Percentiles rank a stretch among this genome's conserved stretches.
These are phyloP conservation scores for Fonsecaea erecta DNA, from an alignment of 2,329 filamentous ascomycete species.

Conservation along the genomic window DNA sequence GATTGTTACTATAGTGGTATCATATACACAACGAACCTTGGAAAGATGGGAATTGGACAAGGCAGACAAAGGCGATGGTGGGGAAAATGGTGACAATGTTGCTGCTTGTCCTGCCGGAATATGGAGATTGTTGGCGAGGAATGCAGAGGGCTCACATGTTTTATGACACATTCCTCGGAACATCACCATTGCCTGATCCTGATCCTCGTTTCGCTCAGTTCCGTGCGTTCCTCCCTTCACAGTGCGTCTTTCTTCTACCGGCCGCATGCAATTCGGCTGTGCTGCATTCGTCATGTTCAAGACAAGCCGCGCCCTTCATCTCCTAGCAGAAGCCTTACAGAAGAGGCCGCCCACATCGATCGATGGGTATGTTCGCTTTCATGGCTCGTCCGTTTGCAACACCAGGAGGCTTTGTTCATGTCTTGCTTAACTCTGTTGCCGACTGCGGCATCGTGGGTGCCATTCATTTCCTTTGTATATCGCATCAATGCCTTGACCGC, in stretches of 20 bases:
- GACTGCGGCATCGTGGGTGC: background rate
- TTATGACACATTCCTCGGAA: background rate
- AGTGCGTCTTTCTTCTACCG: background rate
- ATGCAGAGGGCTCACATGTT: background rate
- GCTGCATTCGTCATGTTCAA: background rate
- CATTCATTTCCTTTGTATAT: background rate
- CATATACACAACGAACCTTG: background rate
- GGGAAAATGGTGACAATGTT: background rate
- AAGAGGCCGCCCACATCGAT: background rate
- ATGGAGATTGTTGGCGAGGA: background rate
- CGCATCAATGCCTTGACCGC: background rate
- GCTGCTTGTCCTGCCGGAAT: background rate
- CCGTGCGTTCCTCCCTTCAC: background rate
- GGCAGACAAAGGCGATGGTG: background rate
- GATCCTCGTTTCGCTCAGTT: background rate
- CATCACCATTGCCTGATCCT: background rate
- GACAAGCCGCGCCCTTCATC: background rate
- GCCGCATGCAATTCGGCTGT: background rate
- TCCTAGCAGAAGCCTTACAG: background rate
- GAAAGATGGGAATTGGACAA: background rate
- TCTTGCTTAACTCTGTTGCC: background rate
- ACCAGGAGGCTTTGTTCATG: background rate
- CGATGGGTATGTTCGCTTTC: background rate
- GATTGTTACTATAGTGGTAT: slow-evolving; percentile 15
- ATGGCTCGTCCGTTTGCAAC: background rate